Conservation (phyloP, 345 rosid genomes). For the Acer negundo region DNA sequence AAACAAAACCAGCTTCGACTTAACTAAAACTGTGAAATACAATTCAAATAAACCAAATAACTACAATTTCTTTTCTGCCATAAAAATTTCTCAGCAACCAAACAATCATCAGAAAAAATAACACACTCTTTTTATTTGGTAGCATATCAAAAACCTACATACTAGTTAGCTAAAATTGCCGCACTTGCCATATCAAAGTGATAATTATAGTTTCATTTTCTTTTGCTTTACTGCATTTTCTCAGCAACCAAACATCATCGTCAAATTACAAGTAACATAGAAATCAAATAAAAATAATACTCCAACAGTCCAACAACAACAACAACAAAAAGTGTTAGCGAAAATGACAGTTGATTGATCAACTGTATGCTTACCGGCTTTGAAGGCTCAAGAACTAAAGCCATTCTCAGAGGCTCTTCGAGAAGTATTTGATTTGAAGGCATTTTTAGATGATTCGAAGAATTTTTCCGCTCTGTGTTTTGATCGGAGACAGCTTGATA, state of each 20-base stretch:
- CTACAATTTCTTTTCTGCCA: background rate
- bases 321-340: background rate
- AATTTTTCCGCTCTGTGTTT: background rate
- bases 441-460: slow-evolving; percentile 30
- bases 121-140: background rate
- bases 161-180: background rate
- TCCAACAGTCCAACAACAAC: background rate
- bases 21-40: background rate
- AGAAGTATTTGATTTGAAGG: slow-evolving; percentile 46
- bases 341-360: background rate
- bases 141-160: background rate
- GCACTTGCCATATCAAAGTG: background rate
- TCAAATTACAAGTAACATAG: background rate
- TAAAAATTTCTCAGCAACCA: slow-evolving; percentile 7
- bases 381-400: slow-evolving; percentile 70
- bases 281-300: background rate
- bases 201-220: background rate
- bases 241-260: slow-evolving; percentile 16
- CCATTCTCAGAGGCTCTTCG: slow-evolving; percentile 66
- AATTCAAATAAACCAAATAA: background rate
- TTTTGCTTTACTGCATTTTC: slow-evolving; percentile 11
- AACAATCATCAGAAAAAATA: background rate
- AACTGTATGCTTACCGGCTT: slow-evolving; percentile 39
- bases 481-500: background rate
- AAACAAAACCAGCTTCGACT: background rate